Conservation (phyloP, 257 asterid genomes). For the Coffea canephora region DNA sequence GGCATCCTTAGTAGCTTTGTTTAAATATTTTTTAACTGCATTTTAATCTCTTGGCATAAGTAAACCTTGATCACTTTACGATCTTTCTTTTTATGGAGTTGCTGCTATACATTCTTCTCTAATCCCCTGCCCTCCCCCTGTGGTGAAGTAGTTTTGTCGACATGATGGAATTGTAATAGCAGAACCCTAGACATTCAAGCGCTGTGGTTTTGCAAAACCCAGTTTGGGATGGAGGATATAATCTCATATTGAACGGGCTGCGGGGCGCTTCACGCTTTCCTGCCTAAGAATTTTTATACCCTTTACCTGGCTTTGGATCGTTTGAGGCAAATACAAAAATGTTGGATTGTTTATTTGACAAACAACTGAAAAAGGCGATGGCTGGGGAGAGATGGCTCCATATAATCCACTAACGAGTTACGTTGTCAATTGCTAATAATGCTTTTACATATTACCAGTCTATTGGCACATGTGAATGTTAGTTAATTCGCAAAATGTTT, state of each 20-base stretch:
- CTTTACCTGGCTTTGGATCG: not conserved
- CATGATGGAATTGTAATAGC: constrained; percentile 10
- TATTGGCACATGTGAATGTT: not conserved
- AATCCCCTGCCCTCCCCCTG: too few species aligned
- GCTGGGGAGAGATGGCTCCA: too few species aligned
- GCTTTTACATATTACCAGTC: not conserved
- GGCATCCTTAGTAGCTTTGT: not conserved
- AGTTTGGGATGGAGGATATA: not conserved
- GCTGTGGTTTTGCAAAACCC: not conserved
- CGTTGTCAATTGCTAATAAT: not conserved
- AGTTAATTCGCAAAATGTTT: too few species aligned
- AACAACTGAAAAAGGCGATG: not conserved
- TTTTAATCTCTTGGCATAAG: not conserved
- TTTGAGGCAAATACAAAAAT: too few species aligned
- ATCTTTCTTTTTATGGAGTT: not conserved
- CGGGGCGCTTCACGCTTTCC: not conserved
- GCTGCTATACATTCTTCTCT: not conserved
- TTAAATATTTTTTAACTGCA: not conserved
- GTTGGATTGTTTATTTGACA: not conserved
- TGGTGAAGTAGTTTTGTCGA: not conserved
- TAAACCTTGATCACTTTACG: not conserved
- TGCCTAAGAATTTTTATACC: not conserved
- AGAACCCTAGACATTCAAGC: not conserved
- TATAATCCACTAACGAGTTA: too few species aligned
- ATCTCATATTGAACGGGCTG: not conserved